A percentile compares a stretch with the other conserved stretches of the same genome.
phyloP scores from a whole-genome alignment of 768 basidiomycete genomes.

The Cyclocybe cylindracea region DNA sequence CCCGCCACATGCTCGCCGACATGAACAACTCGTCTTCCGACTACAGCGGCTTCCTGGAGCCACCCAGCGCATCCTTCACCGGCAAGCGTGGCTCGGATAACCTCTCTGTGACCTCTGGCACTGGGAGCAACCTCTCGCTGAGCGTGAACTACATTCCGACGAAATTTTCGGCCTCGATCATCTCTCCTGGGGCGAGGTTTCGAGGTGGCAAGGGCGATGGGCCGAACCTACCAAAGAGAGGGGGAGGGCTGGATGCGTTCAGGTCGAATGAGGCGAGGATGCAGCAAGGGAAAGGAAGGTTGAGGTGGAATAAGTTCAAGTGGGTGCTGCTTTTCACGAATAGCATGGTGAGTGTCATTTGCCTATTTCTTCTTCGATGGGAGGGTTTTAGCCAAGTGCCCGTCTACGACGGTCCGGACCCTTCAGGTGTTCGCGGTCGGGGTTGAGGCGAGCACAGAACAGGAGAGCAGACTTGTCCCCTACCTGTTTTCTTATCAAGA shows the following conservation, averaged over 20 bases:
- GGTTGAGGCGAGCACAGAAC: too few species aligned
- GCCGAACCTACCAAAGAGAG: constrained; percentile 52
- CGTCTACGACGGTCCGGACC: too few species aligned
- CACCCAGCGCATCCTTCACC: constrained; percentile 38
- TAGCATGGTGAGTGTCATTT: constrained; percentile 34
- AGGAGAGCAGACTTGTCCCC: too few species aligned
- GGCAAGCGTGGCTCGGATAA: constrained; percentile 4
- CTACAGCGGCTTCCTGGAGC: constrained; percentile 33
- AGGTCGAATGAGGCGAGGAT: constrained; percentile 53
- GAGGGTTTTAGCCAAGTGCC: too few species aligned
- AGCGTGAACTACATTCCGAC: constrained; percentile 74
- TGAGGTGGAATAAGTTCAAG: constrained; percentile 85
- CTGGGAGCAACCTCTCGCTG: constrained; percentile 57
- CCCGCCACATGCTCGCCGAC: constrained; percentile 43
- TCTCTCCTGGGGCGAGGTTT: constrained; percentile 38
- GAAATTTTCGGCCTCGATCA: constrained; percentile 61
- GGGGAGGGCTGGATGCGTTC: constrained; percentile 72
- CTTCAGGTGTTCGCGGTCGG: too few species aligned
- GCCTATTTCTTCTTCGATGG: background rate
- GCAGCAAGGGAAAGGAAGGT: constrained; percentile 36
- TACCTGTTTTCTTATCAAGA: too few species aligned
- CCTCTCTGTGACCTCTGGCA: constrained; percentile 26
- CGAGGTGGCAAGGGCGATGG: constrained; percentile 35
- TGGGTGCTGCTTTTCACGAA: constrained; percentile 77
- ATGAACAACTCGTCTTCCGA: constrained; percentile 12